A percentile compares a stretch with the other conserved stretches of the same genome.
Evolutionary conservation across 768 basidiomycete species (phyloP).

Genomic region (Pleurotus cornucopiae): DNA sequence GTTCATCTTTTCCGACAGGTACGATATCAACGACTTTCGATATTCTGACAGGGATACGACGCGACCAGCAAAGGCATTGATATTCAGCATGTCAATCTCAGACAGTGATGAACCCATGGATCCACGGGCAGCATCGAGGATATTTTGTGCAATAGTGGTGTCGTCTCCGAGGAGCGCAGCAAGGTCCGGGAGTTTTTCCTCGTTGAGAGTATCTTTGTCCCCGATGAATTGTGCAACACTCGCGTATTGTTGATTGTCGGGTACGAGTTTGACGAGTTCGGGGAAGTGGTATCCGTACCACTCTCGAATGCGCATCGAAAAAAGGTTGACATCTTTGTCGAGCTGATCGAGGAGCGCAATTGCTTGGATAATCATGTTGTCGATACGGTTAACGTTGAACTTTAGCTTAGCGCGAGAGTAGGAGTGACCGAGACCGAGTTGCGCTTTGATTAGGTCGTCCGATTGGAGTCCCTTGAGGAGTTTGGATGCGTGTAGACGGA

Average conservation of each 20-base stretch:
- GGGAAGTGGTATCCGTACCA: slow-evolving; percentile 99
- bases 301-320: slow-evolving; percentile 96
- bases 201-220: slow-evolving; percentile 76
- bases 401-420: slow-evolving; percentile 98
- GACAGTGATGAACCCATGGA: slow-evolving; percentile 92
- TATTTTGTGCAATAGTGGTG: slow-evolving; percentile 81
- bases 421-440: slow-evolving; percentile 95
- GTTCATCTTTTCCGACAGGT: slow-evolving; percentile 97
- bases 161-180: slow-evolving; percentile 81
- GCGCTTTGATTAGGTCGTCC: slow-evolving; percentile 87
- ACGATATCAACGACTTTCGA: slow-evolving; percentile 83
- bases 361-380: slow-evolving; percentile 99
- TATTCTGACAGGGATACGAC: slow-evolving; percentile 93
- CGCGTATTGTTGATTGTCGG: slow-evolving; percentile 96
- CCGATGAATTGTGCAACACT: slow-evolving; percentile 80
- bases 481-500: slow-evolving; percentile 87
- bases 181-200: slow-evolving; percentile 78
- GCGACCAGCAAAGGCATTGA: slow-evolving; percentile 83
- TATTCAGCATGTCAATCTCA: slow-evolving; percentile 95
- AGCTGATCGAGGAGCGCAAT: slow-evolving; percentile 97
- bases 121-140: slow-evolving; percentile 89
- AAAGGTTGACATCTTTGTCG: slow-evolving; percentile 99
- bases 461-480: slow-evolving; percentile 85
- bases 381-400: slow-evolving; percentile 93
- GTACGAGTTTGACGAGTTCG: slow-evolving; percentile 88